These are phyloP conservation scores for Neurospora cerealis DNA, from an alignment of 495 filamentous ascomycete species.

Conservation along the genomic window DNA sequence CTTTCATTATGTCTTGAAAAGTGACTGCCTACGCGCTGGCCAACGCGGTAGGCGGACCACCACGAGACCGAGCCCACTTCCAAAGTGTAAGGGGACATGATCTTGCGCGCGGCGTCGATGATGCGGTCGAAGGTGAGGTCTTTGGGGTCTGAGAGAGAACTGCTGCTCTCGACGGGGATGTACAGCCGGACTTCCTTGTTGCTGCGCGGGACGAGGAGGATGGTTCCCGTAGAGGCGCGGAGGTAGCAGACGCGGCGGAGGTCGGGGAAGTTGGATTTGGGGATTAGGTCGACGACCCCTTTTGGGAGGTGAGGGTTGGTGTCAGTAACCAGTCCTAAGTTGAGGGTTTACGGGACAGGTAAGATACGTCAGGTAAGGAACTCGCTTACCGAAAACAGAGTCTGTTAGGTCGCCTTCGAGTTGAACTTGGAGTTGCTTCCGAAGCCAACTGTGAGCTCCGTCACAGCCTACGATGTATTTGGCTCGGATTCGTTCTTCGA, in stretches of 20 bases:
- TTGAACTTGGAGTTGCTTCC: constrained; percentile 41
- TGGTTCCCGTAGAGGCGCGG: constrained; percentile 48
- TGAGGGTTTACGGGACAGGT: too few species aligned
- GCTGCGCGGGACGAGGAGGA: constrained; percentile 61
- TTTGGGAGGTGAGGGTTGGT: too few species aligned
- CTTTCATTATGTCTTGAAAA: constrained; percentile 48
- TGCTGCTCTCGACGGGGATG: constrained; percentile 45
- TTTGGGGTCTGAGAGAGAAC: constrained; percentile 28
- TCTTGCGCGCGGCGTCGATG: constrained; percentile 47
- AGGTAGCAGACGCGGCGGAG: constrained; percentile 54
- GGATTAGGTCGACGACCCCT: constrained; percentile 56
- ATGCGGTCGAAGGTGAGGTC: constrained; percentile 48
- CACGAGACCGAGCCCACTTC: constrained; percentile 19
- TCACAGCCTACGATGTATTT: constrained; percentile 64
- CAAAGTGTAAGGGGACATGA: constrained; percentile 51
- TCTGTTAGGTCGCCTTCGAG: constrained; percentile 53
- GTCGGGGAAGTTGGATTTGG: constrained; percentile 62
- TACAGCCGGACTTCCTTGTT: constrained; percentile 55
- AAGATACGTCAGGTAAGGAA: too few species aligned
- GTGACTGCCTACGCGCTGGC: constrained; percentile 58
- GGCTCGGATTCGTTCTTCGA: constrained; percentile 32
- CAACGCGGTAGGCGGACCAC: constrained; percentile 50
- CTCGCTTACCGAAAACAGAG: constrained; percentile 51
- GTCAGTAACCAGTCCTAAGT: too few species aligned
- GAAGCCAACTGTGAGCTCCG: constrained; percentile 53